Evolutionary conservation across 1,284 basidiomycete species (phyloP).

Genomic region (Mycena sp.): DNA sequence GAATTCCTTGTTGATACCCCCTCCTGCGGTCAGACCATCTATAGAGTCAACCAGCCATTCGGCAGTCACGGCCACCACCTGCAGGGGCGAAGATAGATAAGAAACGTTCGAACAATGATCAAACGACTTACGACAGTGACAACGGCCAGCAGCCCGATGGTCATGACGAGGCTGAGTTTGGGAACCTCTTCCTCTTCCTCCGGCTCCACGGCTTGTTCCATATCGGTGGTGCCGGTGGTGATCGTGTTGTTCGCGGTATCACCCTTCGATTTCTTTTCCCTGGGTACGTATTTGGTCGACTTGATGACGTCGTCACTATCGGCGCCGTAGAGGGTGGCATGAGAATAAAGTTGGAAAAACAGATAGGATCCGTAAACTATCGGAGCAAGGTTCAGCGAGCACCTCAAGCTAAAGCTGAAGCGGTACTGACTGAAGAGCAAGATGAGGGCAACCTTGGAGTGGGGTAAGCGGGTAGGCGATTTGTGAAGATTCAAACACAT

Average conservation of each 20-base stretch:
- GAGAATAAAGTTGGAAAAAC: conserved; percentile 88
- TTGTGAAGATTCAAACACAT: conserved; percentile 37
- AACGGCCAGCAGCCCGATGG: conserved; percentile 60
- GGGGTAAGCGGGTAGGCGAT: conserved; percentile 18
- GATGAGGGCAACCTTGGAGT: conserved; percentile 75
- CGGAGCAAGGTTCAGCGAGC: no score
- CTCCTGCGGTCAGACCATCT: conserved; percentile 60
- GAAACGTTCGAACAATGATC: background rate
- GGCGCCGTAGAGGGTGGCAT: conserved; percentile 78
- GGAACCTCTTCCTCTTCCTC: conserved; percentile 52
- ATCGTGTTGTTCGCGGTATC: background rate
- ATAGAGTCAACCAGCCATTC: conserved; percentile 89
- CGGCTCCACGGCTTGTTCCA: conserved; percentile 14
- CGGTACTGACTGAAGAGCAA: conserved; percentile 74
- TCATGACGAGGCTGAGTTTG: conserved; percentile 61
- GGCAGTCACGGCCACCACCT: conserved; percentile 85
- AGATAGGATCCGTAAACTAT: conserved; percentile 79
- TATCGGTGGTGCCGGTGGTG: conserved; percentile 1
- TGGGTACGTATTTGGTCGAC: conserved; percentile 50
- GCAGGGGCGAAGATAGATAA: background rate
- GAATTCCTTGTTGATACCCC: conserved; percentile 77
- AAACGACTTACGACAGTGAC: conserved; percentile 69
- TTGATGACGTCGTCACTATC: conserved; percentile 47
- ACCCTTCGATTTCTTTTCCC: conserved; percentile 26
- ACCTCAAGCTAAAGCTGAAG: background rate